Base-by-base conservation (phyloP, 352 stramenopile genomes). In the Globisporangium carolinianum region DNA sequence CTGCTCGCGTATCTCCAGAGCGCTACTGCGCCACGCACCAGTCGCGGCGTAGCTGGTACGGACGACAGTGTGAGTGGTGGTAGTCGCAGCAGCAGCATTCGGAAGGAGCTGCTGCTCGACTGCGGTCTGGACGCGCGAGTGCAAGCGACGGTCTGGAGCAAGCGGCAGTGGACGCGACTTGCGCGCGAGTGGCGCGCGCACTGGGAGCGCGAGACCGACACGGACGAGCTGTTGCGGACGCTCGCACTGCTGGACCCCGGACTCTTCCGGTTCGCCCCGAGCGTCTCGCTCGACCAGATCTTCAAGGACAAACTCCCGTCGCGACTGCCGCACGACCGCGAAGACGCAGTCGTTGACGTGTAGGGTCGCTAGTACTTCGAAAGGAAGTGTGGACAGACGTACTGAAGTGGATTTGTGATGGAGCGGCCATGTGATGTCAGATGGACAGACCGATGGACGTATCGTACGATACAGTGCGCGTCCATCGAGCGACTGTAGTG, bases 271-370 rank as follows among this genome's bases (percentile, higher is more conserved):
- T 48, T 79, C 50, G 58, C 68, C 11, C 37, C 60, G 42, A 60
- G 72, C 50, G 39, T 90, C 47, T 72, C 71, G 5, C 60, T 91
- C 24, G 72, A 86, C 24, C 69, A 89, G 53, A 75, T 89, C 55
- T 91, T 91, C 55, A 89, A 88, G 24, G 78, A 89, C 42, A 89
- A 87, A 54, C 61, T 91, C 41, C 73, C 72, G 15, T 91, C 81
- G 18, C 69, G 81, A 46, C 65, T 89, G 5, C 75, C 73, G 41
- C 79, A 88, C 47, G 78, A 79, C 48, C 68, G 73, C 15, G 79
- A 89, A 71, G 73, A 87, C 72, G 77, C 79, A 10, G 76, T 87
- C 5, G 81, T 89, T 10, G 76, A 91, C 36, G 81, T 91, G 43
- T 91, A 75, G 43, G 43, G 43, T 18, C 43, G 12, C 9, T 17